Evolutionary conservation across 768 basidiomycete species (phyloP).

Genomic region (Leucosporidium yakuticum): DNA sequence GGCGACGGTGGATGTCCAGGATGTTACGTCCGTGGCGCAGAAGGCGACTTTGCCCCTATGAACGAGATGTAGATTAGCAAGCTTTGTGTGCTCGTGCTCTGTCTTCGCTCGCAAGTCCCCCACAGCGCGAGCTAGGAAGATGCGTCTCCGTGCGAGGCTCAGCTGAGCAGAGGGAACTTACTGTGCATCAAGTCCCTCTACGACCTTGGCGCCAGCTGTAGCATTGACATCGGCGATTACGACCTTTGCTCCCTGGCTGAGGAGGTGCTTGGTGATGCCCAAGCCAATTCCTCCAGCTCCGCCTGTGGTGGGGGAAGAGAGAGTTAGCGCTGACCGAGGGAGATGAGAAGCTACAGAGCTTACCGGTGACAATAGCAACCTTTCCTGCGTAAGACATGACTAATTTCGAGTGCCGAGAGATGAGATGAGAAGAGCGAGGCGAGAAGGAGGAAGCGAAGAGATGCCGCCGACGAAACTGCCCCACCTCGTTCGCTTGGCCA

Average conservation of each 20-base stretch:
- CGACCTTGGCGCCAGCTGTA: not conserved
- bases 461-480: too few species aligned
- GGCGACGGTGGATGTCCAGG: conserved; percentile 16
- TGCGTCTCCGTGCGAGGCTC: not conserved
- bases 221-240: conserved; percentile 26
- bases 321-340: not conserved
- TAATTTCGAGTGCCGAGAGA: too few species aligned
- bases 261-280: conserved; percentile 21
- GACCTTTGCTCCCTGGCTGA: conserved; percentile 15
- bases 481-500: too few species aligned
- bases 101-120: too few species aligned
- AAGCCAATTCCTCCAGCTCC: conserved; percentile 23
- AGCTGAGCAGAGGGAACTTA: not conserved
- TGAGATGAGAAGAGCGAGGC: too few species aligned
- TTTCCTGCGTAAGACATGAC: conserved; percentile 10
- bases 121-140: too few species aligned
- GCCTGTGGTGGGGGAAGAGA: not conserved
- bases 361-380: conserved; percentile 24
- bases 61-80: too few species aligned
- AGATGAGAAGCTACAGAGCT: not conserved
- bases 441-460: too few species aligned
- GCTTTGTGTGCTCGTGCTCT: too few species aligned
- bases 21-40: conserved; percentile 15
- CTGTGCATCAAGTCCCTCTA: conserved; percentile 1
- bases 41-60: not conserved